phyloP scores from a whole-genome alignment of 768 basidiomycete genomes.

The Panaeolus papilionaceus region DNA sequence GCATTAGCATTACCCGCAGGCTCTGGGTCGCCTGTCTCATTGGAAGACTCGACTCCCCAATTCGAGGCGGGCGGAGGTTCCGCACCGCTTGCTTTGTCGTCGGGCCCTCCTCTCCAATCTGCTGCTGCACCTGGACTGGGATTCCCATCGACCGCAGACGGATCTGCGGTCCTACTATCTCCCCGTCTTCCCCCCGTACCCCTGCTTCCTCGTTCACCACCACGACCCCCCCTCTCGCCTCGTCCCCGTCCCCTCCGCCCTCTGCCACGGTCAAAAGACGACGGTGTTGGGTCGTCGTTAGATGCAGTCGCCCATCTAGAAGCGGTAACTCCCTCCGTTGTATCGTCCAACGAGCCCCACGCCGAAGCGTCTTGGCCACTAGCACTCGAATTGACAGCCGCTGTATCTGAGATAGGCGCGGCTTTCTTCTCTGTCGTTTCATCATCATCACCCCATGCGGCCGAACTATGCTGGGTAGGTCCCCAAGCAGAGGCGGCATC shows the following conservation, averaged over 20 bases:
- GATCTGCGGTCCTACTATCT: neutral
- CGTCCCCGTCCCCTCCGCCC: conserved; percentile 16
- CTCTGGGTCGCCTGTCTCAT: neutral
- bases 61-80: neutral
- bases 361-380: neutral
- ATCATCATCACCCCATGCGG: conserved; percentile 12
- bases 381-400: conserved; percentile 4
- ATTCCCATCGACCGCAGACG: neutral
- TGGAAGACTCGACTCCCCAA: neutral
- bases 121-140: conserved; percentile 1
- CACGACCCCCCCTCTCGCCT: conserved; percentile 16
- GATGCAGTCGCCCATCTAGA: neutral
- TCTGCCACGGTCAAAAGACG: conserved; percentile 10
- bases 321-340: neutral
- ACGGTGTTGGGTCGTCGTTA: neutral
- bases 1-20: neutral
- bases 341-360: neutral
- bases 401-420: neutral
- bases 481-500: neutral
- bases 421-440: conserved; percentile 1
- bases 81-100: neutral
- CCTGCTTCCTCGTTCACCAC: conserved; percentile 9
- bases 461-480: neutral
- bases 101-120: neutral
- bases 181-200: conserved; percentile 17